Evolutionary conservation across 2,329 filamentous ascomycete species (phyloP), one percentile per base, ranked within the genome.

Genomic region (Trichoderma guizhouense): DNA sequence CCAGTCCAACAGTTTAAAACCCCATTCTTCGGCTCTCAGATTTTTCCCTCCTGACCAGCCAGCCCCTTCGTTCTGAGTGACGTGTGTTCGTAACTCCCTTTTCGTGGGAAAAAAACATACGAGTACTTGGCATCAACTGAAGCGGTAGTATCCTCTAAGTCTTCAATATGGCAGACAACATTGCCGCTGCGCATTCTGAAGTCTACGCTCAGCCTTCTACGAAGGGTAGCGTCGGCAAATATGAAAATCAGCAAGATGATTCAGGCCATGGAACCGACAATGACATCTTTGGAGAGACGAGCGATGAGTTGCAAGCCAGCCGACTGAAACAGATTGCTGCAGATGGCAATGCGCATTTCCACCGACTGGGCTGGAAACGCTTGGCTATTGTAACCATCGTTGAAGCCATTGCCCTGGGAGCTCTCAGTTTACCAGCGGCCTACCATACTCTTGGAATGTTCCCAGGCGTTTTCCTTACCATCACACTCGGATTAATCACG

Each of bases 311-410:
- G 63, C 72, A 78, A 51, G 77, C 76, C 55, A 81, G 83, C 67
- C 75, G 81, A 51, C 82, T 85, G 51, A 81, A 82, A 76, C 79
- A 82, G 32, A 84, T 82, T 73, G 80, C 79, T 18, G 80, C 81
- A 14, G 76, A 81, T 69, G 84, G 84, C 65, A 76, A 79, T 63
- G 82, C 81, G 8, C 81, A 84, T 62, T 86, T 86, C 78, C 81
- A 84, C 72, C 81, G 82, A 18, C 81, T 86, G 24, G 85, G 85
- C 69, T 86, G 85, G 85, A 86, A 86, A 77, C 84, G 84, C 8
- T 81, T 86, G 30, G 84, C 84, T 8, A 77, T 86, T 24, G 82
- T 86, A 39, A 81, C 85, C 62, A 84, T 86, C 70, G 85, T 86
- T 74, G 84, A 86, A 76, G 85, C 85, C 69, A 84, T 87, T 73